Base-by-base conservation (phyloP, 805 yeast genomes). In the Vanderwaltozyma verrucispora region DNA sequence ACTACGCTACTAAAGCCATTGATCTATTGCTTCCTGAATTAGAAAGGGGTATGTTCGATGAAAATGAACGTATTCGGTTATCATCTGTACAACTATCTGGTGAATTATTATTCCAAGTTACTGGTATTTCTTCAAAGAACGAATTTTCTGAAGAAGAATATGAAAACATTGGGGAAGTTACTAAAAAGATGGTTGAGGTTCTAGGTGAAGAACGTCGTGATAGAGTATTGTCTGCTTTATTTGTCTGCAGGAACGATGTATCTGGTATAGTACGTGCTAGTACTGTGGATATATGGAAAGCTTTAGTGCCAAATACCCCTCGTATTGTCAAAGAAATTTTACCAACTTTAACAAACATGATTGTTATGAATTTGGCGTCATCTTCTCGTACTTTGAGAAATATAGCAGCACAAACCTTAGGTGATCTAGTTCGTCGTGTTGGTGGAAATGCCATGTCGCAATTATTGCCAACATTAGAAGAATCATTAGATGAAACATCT, bases 61-160 rank as follows among this genome's bases (percentile, higher is more conserved):
- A 71, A 42, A 83, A 77, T 53, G 75, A 82, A 60, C 77, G 96
- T 54, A 92, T 92, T 54, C 77, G 99, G 60, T 69, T 87, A 41
- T 83, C 95, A 1, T 87, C 96, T 26, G 94, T 92, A 30, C 96
- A 88, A 63, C 81, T 92, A 46, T 80, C 95, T 5, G 97, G 98
- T 47, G 98, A 92, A 48, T 68, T 92, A 53, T 68, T 92, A 50
- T 88, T 84, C 79, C 95, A 89, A 65, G 79, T 92, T 49, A 81
- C 95, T 31, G 98, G 97, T 59, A 76, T 87, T 43, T 72, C 80
- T 26, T 86, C 88, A 46, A 82, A 76, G 56, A 75, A 71, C 51
- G 94, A 81, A 49, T 71, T 79, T 42, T 51, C 60, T 19, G 74
- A 74, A 32, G 68, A 59, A 21, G 65, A 56, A 8, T 63, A 62